Conservation (phyloP, 768 basidiomycete species). For the Exidia glandulosa region DNA sequence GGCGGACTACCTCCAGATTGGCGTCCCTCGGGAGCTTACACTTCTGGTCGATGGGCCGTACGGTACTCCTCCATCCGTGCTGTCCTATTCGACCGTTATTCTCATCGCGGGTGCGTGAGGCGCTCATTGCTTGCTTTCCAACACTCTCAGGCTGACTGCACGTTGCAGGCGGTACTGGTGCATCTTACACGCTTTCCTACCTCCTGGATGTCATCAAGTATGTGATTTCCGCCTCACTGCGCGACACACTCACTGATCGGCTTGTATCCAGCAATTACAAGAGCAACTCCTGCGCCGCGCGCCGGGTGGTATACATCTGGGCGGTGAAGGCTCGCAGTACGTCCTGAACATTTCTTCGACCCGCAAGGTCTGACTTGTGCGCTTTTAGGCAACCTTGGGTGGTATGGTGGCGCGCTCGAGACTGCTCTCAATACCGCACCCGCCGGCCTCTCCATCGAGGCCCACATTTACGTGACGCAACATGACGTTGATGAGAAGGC, state of each 20-base stretch:
- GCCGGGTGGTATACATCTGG: slow-evolving; percentile 32
- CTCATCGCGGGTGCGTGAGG: slow-evolving; percentile 36
- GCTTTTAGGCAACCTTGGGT: not conserved
- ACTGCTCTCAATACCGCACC: not conserved
- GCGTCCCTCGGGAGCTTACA: not conserved
- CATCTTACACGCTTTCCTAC: slow-evolving; percentile 36
- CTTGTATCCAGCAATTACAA: slow-evolving; percentile 16
- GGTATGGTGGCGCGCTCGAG: not conserved
- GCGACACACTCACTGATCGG: slow-evolving; percentile 2
- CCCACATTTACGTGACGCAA: slow-evolving; percentile 4
- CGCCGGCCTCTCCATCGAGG: not conserved
- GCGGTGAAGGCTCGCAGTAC: slow-evolving; percentile 27
- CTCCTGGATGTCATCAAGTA: slow-evolving; percentile 33
- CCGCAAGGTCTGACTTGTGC: not conserved
- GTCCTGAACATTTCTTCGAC: not conserved
- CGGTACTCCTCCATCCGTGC: slow-evolving; percentile 30
- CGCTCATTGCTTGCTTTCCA: slow-evolving; percentile 3
- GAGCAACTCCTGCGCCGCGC: slow-evolving; percentile 14
- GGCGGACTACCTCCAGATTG: slow-evolving; percentile 11
- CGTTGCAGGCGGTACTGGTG: slow-evolving; percentile 35
- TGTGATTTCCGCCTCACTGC: slow-evolving; percentile 4
- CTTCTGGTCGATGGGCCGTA: slow-evolving; percentile 50
- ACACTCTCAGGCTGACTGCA: not conserved
- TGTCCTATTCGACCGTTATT: slow-evolving; percentile 33
- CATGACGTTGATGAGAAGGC: not conserved